These are phyloP conservation scores for Fraxinus nigra DNA, from an alignment of 305 asterid genomes.

Conservation along the genomic window DNA sequence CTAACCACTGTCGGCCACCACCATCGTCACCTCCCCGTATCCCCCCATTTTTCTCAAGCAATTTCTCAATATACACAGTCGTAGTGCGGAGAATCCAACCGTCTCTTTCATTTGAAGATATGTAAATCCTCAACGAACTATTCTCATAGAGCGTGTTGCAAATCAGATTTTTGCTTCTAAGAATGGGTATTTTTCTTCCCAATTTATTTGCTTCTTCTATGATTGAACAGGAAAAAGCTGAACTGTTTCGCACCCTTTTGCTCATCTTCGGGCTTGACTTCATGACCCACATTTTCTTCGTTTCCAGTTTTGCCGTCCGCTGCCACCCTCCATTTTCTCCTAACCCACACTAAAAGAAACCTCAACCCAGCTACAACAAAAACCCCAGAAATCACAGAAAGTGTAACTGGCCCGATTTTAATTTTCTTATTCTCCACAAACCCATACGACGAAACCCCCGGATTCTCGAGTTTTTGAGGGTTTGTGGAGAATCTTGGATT, in stretches of 20 bases:
- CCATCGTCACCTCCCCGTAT: too few relatives aligned
- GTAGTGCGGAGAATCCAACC: background rate
- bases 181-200: background rate
- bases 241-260: background rate
- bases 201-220: background rate
- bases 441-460: slow-evolving; percentile 38
- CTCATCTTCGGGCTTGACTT: slow-evolving; percentile 49
- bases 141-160: background rate
- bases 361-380: slow-evolving; percentile 51
- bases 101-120: background rate
- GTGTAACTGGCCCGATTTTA: slow-evolving; percentile 42
- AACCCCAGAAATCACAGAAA: slow-evolving; percentile 62
- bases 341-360: slow-evolving; percentile 54
- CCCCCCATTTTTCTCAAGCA: background rate
- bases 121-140: background rate
- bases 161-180: background rate
- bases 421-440: slow-evolving; percentile 30
- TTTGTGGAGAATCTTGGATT: slow-evolving; percentile 47
- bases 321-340: slow-evolving; percentile 51
- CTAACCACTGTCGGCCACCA: too few relatives aligned
- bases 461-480: slow-evolving; percentile 47
- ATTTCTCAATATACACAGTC: background rate
- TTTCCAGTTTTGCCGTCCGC: slow-evolving; percentile 41
- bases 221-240: background rate
- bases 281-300: slow-evolving; percentile 44